phyloP scores from a whole-genome alignment of 306 rosid genomes.

The Prunus persica region DNA sequence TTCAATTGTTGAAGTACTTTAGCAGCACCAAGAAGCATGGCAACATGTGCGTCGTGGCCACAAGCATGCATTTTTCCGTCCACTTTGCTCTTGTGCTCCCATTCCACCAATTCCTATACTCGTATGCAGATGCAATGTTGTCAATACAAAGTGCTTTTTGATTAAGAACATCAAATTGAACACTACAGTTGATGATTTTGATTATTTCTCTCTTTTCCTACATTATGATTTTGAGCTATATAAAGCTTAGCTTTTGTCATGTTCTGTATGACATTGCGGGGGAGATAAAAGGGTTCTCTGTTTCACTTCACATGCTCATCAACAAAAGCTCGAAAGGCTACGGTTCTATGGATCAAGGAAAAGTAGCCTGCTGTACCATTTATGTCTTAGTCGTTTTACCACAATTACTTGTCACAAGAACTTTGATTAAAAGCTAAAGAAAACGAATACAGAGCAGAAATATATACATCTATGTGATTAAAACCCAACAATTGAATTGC shows the following conservation, averaged over 20 bases:
- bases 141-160: not conserved
- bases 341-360: too few species aligned
- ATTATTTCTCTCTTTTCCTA: not conserved
- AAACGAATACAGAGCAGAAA: not conserved
- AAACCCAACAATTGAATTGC: too few species aligned
- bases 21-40: conserved; percentile 96
- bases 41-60: conserved; percentile 80
- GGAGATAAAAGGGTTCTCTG: too few species aligned
- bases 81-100: conserved; percentile 87
- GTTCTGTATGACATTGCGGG: too few species aligned
- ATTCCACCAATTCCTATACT: conserved; percentile 70
- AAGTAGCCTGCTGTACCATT: too few species aligned
- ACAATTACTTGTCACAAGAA: not conserved
- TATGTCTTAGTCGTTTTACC: too few species aligned
- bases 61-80: conserved; percentile 93
- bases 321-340: too few species aligned
- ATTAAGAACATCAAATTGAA: conserved; percentile 1
- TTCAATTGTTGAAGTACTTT: conserved; percentile 60
- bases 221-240: too few species aligned
- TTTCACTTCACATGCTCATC: too few species aligned
- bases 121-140: not conserved
- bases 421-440: not conserved
- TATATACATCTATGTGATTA: too few species aligned
- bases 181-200: too few species aligned
- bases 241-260: too few species aligned